Conservation (phyloP, 768 basidiomycete genomes). For the Boletellus ananiceps region DNA sequence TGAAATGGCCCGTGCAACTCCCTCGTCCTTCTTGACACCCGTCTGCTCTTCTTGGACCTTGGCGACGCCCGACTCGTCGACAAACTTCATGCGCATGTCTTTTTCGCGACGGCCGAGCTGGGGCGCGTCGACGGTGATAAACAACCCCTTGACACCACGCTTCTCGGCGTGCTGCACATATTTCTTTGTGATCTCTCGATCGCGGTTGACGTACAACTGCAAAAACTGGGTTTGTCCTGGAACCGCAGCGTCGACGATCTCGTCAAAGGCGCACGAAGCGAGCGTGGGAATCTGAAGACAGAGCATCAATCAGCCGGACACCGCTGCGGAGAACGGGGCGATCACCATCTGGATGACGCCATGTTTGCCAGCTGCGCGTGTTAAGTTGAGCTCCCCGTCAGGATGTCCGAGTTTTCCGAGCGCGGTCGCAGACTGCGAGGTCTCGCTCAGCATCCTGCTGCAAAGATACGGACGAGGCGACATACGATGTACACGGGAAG, state of each 20-base stretch:
- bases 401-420: conserved; percentile 91
- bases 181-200: conserved; percentile 77
- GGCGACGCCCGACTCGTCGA: conserved; percentile 46
- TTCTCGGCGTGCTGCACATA: conserved; percentile 84
- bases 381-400: conserved; percentile 86
- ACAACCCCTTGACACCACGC: conserved; percentile 83
- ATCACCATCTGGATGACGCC: conserved; percentile 65
- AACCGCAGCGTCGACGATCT: conserved; percentile 76
- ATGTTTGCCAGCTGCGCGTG: conserved; percentile 76
- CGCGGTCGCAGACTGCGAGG: conserved; percentile 65
- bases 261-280: conserved; percentile 90
- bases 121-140: conserved; percentile 94
- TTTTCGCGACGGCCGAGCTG: conserved; percentile 90
- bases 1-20: conserved; percentile 88
- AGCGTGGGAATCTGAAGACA: conserved; percentile 80
- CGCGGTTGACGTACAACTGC: conserved; percentile 86
- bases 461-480: conserved; percentile 22
- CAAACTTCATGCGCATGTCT: conserved; percentile 94
- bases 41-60: conserved; percentile 24
- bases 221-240: conserved; percentile 78
- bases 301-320: conserved; percentile 34
- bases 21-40: conserved; percentile 45
- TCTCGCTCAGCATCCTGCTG: neutral
- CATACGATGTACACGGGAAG: conserved; percentile 77
- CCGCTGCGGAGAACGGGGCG: neutral